Base-by-base conservation (phyloP, 192 early-diverging fungal genomes). In the Backusella mclennaniae region DNA sequence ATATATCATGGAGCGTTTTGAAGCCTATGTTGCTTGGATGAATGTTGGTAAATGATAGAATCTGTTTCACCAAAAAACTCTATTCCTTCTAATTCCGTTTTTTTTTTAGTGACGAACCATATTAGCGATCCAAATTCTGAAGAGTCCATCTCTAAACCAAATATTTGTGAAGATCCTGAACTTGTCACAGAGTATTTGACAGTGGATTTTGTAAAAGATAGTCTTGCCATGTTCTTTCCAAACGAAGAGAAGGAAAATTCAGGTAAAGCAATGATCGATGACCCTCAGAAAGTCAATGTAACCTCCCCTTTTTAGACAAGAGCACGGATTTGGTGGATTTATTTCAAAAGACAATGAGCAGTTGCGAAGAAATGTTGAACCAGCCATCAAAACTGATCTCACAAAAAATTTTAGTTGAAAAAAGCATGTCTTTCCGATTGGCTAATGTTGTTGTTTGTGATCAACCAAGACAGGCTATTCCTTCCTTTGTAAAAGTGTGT, bases 21-120 rank as follows among this genome's bases (percentile, higher is more conserved):
- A 71, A 19, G 70, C 70, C 2, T 71, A 49, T 49, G 17, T 71
- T 19, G 42, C 35, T 31, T 71, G 70, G 70, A 71, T 71, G 26
- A 71, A 39, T 26, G 42, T 29, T 29, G 70, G 70, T 71, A 71
- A 31, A 21, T 35, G 35, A 19, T n/a, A 69, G 15, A n/a, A 36
- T 21, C 9, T 39, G 35, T 36, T n/a, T n/a, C n/a, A 38, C 35
- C 21, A 69, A 39, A 39, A 33, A 21, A n/a, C 9, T 23, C n/a
- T 69, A 4, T 39, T 23, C 12, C 23, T 38, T 38, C 36, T 69
- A 23, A 39, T 69, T 69, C n/a, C 38, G 19, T 35, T 67, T 67
- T 36, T 35, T 33, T 33, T 33, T 33, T n/a, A 69, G 67, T 69
- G n/a, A 71, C 69, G 33, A 42, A 71, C 31, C 26, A 42, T 29